phyloP scores from a whole-genome alignment of 441 rosid species.

The Pelargonium myrrhifolium region DNA sequence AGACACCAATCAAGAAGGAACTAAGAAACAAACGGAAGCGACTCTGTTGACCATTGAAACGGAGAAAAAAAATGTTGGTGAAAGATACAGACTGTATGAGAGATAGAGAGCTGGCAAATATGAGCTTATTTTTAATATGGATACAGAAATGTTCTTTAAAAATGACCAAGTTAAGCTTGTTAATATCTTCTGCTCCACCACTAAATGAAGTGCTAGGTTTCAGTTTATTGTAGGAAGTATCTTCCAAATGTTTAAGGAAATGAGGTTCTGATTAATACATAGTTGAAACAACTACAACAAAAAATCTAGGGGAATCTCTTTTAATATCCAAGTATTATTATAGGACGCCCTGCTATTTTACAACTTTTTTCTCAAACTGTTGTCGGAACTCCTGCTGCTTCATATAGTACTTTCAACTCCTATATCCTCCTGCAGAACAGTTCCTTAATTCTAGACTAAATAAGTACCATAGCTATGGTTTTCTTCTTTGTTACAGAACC shows the following conservation, averaged over 20 bases:
- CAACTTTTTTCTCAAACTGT: not conserved
- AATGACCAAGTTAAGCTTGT: not conserved
- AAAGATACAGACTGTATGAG: slow-evolving; percentile 1
- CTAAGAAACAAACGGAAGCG: not conserved
- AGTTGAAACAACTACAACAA: not conserved
- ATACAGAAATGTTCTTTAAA: not conserved
- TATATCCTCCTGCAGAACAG: no score
- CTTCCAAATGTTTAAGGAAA: not conserved
- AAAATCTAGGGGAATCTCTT: not conserved
- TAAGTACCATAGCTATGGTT: not conserved
- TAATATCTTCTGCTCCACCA: slow-evolving; percentile 3
- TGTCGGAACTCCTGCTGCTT: not conserved
- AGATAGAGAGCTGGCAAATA: not conserved
- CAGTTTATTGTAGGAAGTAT: not conserved
- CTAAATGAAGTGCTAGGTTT: not conserved
- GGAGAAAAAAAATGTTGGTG: not conserved
- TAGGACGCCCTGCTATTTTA: not conserved
- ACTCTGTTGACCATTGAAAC: not conserved
- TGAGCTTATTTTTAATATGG: not conserved
- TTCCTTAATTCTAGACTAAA: no score
- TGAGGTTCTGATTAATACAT: not conserved
- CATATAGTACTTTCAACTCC: not conserved
- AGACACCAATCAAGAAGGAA: not conserved
- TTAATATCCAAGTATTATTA: not conserved
- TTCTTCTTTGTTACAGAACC: not conserved